These are phyloP conservation scores for Oldenlandia corymbosa DNA, from an alignment of 257 asterid species.

Conservation along the genomic window DNA sequence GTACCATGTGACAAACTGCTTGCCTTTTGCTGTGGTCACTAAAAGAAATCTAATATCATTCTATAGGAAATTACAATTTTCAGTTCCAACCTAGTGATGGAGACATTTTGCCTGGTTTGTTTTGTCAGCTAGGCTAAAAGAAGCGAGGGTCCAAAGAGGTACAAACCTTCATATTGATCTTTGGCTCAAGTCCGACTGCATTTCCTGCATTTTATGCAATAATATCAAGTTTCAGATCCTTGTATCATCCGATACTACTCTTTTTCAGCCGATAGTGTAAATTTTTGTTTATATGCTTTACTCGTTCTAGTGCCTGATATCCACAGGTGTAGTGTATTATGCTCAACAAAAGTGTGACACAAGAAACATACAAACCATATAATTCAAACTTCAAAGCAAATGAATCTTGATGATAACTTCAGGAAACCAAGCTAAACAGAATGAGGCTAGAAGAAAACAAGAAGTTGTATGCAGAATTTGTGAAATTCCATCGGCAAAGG, in stretches of 20 bases:
- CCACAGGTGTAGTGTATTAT: background rate
- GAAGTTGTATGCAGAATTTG: too few relatives aligned
- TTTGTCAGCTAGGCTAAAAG: background rate
- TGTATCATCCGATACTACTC: background rate
- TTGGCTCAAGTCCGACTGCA: conserved; percentile 12
- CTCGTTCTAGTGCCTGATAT: background rate
- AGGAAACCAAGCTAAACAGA: too few relatives aligned
- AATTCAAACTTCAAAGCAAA: background rate
- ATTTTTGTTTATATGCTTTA: too few relatives aligned
- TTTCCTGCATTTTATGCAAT: conserved; percentile 19
- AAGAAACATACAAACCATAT: background rate
- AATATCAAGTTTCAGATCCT: background rate
- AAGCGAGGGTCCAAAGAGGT: background rate
- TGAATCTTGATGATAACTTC: too few relatives aligned
- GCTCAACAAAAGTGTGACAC: background rate
- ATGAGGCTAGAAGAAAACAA: too few relatives aligned
- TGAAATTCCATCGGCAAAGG: too few relatives aligned
- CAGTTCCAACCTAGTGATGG: background rate
- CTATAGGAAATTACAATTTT: too few relatives aligned
- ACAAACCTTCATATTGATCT: conserved; percentile 19
- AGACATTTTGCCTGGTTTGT: background rate
- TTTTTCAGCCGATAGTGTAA: too few relatives aligned
- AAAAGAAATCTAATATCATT: background rate
- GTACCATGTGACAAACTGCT: too few relatives aligned
- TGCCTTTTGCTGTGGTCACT: background rate